phyloP scores from a whole-genome alignment of 106 monocot genomes.

The Dioscorea dumetorum region DNA sequence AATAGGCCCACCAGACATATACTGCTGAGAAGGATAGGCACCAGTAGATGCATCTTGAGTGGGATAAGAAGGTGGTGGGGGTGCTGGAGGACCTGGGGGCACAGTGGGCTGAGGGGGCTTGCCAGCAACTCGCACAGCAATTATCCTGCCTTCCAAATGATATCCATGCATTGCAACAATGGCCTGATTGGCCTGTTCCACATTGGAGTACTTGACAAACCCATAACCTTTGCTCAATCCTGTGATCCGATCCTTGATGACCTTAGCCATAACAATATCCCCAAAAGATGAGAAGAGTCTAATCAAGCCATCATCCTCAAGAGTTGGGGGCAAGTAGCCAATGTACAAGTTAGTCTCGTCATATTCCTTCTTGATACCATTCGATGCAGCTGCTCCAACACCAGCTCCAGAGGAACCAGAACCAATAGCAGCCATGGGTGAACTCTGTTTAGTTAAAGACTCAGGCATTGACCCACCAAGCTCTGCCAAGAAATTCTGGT shows the following conservation, averaged over 20 bases:
- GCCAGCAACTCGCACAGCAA: constrained; percentile 89
- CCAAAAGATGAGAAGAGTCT: constrained; percentile 72
- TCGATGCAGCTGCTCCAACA: constrained; percentile 9
- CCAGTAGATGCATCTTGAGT: constrained; percentile 26
- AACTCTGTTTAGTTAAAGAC: constrained; percentile 38
- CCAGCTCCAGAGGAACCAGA: constrained; percentile 25
- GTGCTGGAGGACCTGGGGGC: constrained; percentile 59
- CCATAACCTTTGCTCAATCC: constrained; percentile 88
- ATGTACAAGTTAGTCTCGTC: constrained; percentile 95
- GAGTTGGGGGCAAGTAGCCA: constrained; percentile 69
- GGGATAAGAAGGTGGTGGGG: constrained; percentile 33
- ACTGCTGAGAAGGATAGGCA: constrained; percentile 64
- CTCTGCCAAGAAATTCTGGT: constrained; percentile 88
- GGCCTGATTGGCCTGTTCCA: constrained; percentile 62
- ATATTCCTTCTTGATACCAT: constrained; percentile 66
- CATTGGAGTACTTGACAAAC: constrained; percentile 88
- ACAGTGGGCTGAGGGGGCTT: constrained; percentile 75
- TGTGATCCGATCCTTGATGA: constrained; percentile 77
- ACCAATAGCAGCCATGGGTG: constrained; percentile 33
- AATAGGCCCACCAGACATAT: constrained; percentile 27
- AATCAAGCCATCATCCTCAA: constrained; percentile 77
- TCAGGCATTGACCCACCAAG: constrained; percentile 75
- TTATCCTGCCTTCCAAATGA: constrained; percentile 69
- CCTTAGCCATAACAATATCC: constrained; percentile 90
- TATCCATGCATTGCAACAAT: constrained; percentile 82